phyloP scores from a whole-genome alignment of 2,329 filamentous ascomycete species.

The Fusarium sp. region DNA sequence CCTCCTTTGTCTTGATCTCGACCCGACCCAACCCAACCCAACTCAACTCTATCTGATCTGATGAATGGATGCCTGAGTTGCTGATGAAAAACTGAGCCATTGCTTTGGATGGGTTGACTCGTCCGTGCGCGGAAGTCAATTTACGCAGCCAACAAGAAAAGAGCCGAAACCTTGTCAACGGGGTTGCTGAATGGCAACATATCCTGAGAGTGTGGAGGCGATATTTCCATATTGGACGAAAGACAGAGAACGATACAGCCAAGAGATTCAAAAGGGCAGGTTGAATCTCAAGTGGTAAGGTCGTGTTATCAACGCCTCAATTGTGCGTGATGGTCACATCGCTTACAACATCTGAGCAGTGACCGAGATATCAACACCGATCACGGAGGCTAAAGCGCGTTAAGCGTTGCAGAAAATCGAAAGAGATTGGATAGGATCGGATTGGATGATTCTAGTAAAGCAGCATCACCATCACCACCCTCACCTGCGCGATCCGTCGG shows the following conservation, averaged over 20 bases:
- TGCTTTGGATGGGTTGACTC: constrained; percentile 9
- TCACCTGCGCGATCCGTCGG: not conserved
- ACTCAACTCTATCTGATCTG: not conserved
- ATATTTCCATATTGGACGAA: constrained; percentile 2
- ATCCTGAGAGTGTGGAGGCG: not conserved
- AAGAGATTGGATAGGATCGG: too few species aligned
- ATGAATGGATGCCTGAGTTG: not conserved
- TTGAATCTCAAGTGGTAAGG: constrained; percentile 13
- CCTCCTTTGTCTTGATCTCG: not conserved
- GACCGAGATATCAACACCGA: not conserved
- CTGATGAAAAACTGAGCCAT: constrained; percentile 11
- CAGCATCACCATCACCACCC: constrained; percentile 14
- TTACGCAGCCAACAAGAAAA: constrained; percentile 26
- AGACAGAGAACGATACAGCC: constrained; percentile 3
- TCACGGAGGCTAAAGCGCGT: constrained; percentile 1
- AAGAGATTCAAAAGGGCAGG: not conserved
- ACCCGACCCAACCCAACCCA: not conserved
- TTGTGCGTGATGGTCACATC: constrained; percentile 30
- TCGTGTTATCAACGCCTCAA: constrained; percentile 18
- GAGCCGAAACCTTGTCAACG: constrained; percentile 14
- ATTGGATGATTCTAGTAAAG: too few species aligned
- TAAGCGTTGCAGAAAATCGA: not conserved
- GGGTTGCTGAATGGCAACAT: constrained; percentile 1
- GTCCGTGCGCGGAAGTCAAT: constrained; percentile 48
- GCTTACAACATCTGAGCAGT: constrained; percentile 13